phyloP scores from a whole-genome alignment of 192 early-diverging fungal genomes.

The Backusella luteola region DNA sequence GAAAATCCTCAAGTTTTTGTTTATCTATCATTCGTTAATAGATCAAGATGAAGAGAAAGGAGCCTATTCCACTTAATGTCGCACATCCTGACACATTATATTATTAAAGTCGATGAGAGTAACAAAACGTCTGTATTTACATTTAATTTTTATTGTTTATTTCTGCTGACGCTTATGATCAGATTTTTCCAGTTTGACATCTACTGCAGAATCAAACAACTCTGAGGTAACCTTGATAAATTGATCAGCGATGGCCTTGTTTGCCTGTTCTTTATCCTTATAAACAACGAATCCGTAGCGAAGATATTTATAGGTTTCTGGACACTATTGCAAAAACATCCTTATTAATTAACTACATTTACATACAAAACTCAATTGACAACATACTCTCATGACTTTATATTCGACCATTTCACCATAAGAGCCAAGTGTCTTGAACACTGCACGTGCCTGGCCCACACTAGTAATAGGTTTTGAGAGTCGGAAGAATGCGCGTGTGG shows the following conservation, averaged over 20 bases:
- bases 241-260: constrained; percentile 17
- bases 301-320: constrained; percentile 25
- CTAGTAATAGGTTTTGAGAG: neutral
- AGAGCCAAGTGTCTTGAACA: constrained; percentile 20
- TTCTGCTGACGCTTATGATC: neutral
- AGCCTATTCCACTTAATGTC: no score
- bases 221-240: constrained; percentile 17
- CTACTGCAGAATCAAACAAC: constrained; percentile 15
- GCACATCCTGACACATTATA: no score
- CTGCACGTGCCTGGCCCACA: constrained; percentile 21
- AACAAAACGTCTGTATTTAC: neutral
- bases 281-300: constrained; percentile 30
- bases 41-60: no score
- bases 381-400: constrained; percentile 31
- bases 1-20: no score
- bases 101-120: no score
- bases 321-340: constrained; percentile 15
- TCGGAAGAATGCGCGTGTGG: constrained; percentile 18
- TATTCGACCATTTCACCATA: constrained; percentile 37
- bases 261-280: constrained; percentile 23
- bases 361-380: neutral
- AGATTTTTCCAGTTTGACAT: constrained; percentile 16
- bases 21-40: no score
- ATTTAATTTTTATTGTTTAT: neutral
- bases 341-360: no score